Evolutionary conservation across 352 stramenopile species (phyloP), one percentile per base, ranked within the genome.

Genomic region (Pythium guiyangense): DNA sequence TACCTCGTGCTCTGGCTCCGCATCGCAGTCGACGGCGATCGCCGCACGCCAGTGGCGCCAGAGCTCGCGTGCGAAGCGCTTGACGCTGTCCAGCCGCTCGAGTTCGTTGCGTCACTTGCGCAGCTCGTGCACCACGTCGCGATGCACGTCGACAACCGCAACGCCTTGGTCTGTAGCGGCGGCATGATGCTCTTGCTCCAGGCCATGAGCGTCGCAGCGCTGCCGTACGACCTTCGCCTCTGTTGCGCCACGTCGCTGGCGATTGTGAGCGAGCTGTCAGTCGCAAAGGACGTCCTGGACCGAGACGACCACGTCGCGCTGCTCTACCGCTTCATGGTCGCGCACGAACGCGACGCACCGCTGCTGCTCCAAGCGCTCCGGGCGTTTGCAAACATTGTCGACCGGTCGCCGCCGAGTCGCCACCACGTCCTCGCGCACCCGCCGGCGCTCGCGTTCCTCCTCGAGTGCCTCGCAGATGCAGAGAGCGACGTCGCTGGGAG

Each of bases 301-400:
- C 46, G 26, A 4, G 51, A 71, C 17, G 69, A 88, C 31, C 53
- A 84, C n/a, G 70, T 90, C 10, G 58, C 69, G 31, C 73, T 70
- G 14, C 52, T 92, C 1, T 78, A 90, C 45, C 70, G 69, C 15
- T 82, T 84, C 35, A 67, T 91, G 63, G 51, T 82, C 3, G 60
- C 64, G 17, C 68, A 84, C 31, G 66, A 73, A 22, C 56, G 67
- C 10, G 60, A 64, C 1, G 26, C 53, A 0, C 57, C 70, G 15
- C 48, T 90, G n/a, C 48, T 86, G 18, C 31, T 84, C 0, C 42
- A 66, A 3, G 67, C 70, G 14, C 59, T 90, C 0, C 65, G 65
- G n/a, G 66, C 69, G n/a, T 67, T 88, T 20, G 67, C 78, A 3
- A 74, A 74, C 49, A 77, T 88, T 39, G 56, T 88, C 52, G 70